Base-by-base conservation (phyloP, 1,284 basidiomycete genomes). In the Vanrija sp. region DNA sequence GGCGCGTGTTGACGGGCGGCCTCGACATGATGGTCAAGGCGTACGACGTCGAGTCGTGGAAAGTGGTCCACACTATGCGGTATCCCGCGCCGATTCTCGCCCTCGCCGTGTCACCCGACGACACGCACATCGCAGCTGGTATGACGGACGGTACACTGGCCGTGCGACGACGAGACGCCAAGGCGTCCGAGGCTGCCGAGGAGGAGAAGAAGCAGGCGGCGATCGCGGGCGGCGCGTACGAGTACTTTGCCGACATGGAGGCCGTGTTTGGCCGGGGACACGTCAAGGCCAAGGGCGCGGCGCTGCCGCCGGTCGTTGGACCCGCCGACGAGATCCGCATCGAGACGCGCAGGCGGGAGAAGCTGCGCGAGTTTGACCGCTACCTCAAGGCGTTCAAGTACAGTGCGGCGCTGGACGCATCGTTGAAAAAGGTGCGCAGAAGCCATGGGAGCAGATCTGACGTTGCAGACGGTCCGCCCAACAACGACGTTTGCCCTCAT, bases 1-100 rank as follows among this genome's bases (percentile, higher is more conserved):
- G 66, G 27, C 82, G 94, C 23, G 81, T 98, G 3, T 79, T 99
- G 44, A 93, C 90, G 0, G 96, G 89, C 35, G 86, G 89, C 31
- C 78, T 99, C 57, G 96, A 99, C 72, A 92, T 94, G 62, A 88
- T 99, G 85, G 91, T 98, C 55, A 99, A 99, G 77, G 93, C 98
- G 20, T 99, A 98, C 78, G 94, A 98, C 71, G 85, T 95, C 45
- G 85, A 88, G 67, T 86, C 87, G 37, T 95, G 94, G 80, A 88
- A 89, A 66, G 96, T 98, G 25, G 87, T 95, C 9, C 96, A 99
- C 72, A 98, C 96, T 0, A 98, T 99, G 92, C 87, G 95, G 41
- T 98, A 98, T 73, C 90, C 94, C 3, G 89, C 93, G 2, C 92
- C 94, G 1, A 78, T 99, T 4, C 80, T 99, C 6, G 91, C 86